A percentile compares a stretch with the other conserved stretches of the same genome.
These are phyloP conservation scores for Zygoascus biomembranicola DNA, from an alignment of 805 yeast species.

Conservation along the genomic window DNA sequence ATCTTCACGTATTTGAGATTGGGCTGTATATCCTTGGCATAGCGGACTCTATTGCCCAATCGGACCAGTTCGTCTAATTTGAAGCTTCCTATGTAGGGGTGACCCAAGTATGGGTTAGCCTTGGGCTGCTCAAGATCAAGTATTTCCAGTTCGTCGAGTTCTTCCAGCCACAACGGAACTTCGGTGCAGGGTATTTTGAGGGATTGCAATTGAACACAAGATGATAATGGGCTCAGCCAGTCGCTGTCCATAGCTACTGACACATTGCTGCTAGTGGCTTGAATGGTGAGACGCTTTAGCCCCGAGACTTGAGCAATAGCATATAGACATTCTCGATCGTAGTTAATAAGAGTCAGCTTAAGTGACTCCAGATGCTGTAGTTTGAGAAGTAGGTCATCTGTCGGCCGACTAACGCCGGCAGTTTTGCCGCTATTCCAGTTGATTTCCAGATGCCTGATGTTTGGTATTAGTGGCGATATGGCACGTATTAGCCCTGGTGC, in stretches of 20 bases:
- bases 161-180: not conserved
- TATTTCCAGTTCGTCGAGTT: conserved; percentile 34
- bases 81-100: conserved; percentile 4
- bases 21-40: conserved; percentile 2
- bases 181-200: not conserved
- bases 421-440: not conserved
- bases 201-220: not conserved
- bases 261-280: not conserved
- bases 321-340: not conserved
- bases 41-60: conserved; percentile 2
- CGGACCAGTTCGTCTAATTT: conserved; percentile 10
- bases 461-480: not conserved
- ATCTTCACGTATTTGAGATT: conserved; percentile 7
- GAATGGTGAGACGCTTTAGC: not conserved
- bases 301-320: not conserved
- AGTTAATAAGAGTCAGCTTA: not conserved
- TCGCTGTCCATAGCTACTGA: not conserved
- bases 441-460: not conserved
- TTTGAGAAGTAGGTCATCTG: not conserved
- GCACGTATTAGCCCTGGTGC: not conserved
- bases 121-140: conserved; percentile 54
- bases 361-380: not conserved
- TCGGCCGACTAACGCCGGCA: not conserved
- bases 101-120: conserved; percentile 26
- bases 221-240: not conserved